A percentile compares a stretch with the other conserved stretches of the same genome.
phyloP scores from a whole-genome alignment of 2,329 filamentous ascomycete genomes.

The Zasmidium angulare region DNA sequence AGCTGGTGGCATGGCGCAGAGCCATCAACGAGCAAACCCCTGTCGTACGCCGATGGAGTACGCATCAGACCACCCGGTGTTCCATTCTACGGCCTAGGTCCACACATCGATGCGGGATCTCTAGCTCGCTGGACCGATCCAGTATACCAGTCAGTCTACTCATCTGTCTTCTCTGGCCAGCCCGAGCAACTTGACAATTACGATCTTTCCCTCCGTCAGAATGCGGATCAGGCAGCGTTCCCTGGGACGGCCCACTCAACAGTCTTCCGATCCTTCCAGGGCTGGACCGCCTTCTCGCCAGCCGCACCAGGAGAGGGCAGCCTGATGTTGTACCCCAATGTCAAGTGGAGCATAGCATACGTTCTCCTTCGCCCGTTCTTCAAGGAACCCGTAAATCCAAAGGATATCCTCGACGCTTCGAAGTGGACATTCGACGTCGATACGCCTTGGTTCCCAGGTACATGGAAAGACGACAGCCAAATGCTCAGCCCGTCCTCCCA shows the following conservation, averaged over 20 bases:
- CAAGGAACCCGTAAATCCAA: neutral
- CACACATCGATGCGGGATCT: slow-evolving; percentile 11
- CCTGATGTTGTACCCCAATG: slow-evolving; percentile 13
- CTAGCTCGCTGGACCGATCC: slow-evolving; percentile 11
- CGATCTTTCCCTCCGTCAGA: slow-evolving; percentile 7
- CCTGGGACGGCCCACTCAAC: slow-evolving; percentile 12
- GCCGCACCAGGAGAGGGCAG: slow-evolving; percentile 11
- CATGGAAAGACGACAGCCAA: slow-evolving; percentile 9
- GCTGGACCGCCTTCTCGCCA: slow-evolving; percentile 13
- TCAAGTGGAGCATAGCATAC: slow-evolving; percentile 12
- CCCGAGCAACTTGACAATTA: slow-evolving; percentile 13
- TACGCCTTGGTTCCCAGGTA: slow-evolving; percentile 15
- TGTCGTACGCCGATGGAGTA: slow-evolving; percentile 12
- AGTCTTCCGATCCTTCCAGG: slow-evolving; percentile 11
- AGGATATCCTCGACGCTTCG: slow-evolving; percentile 7
- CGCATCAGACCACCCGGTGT: slow-evolving; percentile 11
- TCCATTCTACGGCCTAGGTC: slow-evolving; percentile 10
- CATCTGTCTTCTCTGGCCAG: slow-evolving; percentile 5
- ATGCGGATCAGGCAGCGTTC: slow-evolving; percentile 12
- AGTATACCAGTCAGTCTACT: slow-evolving; percentile 4
- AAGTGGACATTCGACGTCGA: slow-evolving; percentile 14
- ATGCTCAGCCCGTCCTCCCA: slow-evolving; percentile 11
- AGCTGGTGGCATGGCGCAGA: slow-evolving; percentile 11
- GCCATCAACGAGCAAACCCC: neutral
- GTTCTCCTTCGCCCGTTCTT: slow-evolving; percentile 13